Conservation (phyloP, 768 basidiomycete genomes). For the Lentinus brumalis region DNA sequence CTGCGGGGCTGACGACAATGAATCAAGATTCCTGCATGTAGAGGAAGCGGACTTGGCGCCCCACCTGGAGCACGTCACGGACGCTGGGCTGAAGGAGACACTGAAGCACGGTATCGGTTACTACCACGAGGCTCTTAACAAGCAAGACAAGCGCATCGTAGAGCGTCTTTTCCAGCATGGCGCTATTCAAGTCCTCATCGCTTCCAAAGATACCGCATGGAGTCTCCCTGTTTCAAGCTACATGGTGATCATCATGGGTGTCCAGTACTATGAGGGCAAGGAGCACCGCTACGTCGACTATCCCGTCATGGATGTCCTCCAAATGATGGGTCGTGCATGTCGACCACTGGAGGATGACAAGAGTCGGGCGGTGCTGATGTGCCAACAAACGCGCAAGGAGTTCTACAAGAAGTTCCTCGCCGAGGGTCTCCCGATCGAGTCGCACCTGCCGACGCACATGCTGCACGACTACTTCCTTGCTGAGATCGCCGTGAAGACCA, state of each 20-base stretch:
- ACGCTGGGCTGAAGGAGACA: constrained; percentile 74
- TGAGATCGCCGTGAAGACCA: constrained; percentile 97
- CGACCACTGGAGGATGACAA: constrained; percentile 85
- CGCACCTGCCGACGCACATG: constrained; percentile 85
- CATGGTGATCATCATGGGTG: constrained; percentile 99
- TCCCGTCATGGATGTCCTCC: constrained; percentile 96
- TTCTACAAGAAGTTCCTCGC: constrained; percentile 99
- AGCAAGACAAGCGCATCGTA: constrained; percentile 93
- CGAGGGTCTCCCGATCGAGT: constrained; percentile 97
- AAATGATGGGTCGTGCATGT: constrained; percentile 99
- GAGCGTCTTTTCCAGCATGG: constrained; percentile 91
- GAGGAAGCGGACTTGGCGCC: constrained; percentile 80
- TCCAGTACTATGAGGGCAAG: constrained; percentile 94
- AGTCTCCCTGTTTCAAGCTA: constrained; percentile 90
- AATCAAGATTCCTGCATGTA: constrained; percentile 87
- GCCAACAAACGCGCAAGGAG: constrained; percentile 96
- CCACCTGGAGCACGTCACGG: constrained; percentile 83
- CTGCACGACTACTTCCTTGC: constrained; percentile 98
- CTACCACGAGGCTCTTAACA: constrained; percentile 91
- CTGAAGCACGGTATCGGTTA: constrained; percentile 91
- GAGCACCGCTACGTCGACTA: constrained; percentile 99
- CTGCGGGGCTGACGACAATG: constrained; percentile 83
- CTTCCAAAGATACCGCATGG: constrained; percentile 98
- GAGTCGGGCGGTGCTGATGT: constrained; percentile 95
- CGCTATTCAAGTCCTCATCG: constrained; percentile 92